Conservation (phyloP, 2,329 filamentous ascomycete genomes). For the Fulvia fulva region DNA sequence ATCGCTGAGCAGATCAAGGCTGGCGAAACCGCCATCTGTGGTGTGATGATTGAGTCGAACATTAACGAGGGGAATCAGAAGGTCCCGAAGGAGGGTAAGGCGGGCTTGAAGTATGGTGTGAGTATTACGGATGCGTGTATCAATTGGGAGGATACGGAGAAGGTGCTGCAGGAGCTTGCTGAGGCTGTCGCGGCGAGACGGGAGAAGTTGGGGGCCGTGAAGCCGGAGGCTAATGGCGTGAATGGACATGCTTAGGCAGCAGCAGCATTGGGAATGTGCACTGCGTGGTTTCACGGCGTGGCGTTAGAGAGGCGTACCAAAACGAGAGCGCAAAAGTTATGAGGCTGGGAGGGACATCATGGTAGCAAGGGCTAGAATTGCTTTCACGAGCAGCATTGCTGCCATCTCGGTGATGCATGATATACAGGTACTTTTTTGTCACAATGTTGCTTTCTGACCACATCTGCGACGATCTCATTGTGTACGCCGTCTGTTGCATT, state of each 20-base stretch:
- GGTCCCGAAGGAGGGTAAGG: conserved; percentile 79
- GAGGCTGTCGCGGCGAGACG: conserved; percentile 73
- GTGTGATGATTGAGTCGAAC: conserved; percentile 98
- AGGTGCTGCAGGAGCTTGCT: conserved; percentile 72
- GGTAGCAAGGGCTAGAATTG: background rate
- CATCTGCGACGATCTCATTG: too few relatives aligned
- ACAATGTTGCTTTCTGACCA: too few relatives aligned
- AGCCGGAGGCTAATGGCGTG: conserved; percentile 19
- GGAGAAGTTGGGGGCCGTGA: conserved; percentile 41
- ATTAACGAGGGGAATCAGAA: conserved; percentile 94
- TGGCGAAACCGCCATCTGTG: conserved; percentile 85
- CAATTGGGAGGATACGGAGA: conserved; percentile 83
- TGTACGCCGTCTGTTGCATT: too few relatives aligned
- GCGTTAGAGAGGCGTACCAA: background rate
- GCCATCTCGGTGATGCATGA: too few relatives aligned
- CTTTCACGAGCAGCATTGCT: too few relatives aligned
- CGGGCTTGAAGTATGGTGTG: conserved; percentile 84
- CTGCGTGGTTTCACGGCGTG: background rate
- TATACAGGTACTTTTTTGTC: background rate
- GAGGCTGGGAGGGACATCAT: background rate
- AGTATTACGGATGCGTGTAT: conserved; percentile 98
- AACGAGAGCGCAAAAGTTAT: background rate
- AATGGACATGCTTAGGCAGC: conserved; percentile 18
- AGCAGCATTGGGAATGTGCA: background rate
- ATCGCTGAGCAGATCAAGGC: conserved; percentile 79